phyloP scores from a whole-genome alignment of 2,329 filamentous ascomycete genomes.

The Xylaria digitata region DNA sequence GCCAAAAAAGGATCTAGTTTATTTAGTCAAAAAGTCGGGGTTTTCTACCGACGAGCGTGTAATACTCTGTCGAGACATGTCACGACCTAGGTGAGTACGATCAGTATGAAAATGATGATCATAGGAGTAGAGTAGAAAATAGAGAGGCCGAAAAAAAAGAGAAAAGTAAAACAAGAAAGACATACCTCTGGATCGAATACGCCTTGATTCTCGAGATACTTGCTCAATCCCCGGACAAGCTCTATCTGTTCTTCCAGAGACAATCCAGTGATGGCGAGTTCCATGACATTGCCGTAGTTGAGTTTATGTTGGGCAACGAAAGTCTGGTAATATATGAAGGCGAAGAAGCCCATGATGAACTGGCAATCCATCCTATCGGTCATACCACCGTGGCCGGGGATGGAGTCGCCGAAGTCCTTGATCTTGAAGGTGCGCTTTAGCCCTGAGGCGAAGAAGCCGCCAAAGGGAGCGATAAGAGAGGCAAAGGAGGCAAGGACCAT shows the following conservation, averaged over 20 bases:
- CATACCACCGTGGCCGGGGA: constrained; percentile 96
- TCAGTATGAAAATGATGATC: not conserved
- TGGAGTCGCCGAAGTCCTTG: constrained; percentile 99
- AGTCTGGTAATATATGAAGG: constrained; percentile 98
- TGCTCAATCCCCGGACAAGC: constrained; percentile 72
- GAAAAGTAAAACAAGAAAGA: constrained; percentile 3
- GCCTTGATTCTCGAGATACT: constrained; percentile 75
- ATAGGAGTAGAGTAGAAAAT: not conserved
- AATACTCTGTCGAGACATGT: constrained; percentile 51
- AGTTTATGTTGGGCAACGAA: constrained; percentile 93
- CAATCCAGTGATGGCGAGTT: constrained; percentile 90
- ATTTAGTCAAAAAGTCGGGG: not conserved
- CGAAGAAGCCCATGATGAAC: constrained; percentile 99
- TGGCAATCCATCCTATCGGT: constrained; percentile 99
- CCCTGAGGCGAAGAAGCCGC: constrained; percentile 97
- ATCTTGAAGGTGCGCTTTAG: constrained; percentile 99
- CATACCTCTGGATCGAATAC: constrained; percentile 55
- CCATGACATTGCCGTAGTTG: constrained; percentile 86
- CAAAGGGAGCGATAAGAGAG: constrained; percentile 95
- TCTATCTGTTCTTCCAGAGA: constrained; percentile 90
- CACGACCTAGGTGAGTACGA: constrained; percentile 45
- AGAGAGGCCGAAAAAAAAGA: not conserved
- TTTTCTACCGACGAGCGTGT: constrained; percentile 43
- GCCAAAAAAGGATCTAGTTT: constrained; percentile 22
- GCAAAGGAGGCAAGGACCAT: constrained; percentile 92